Evolutionary conservation across 2,329 filamentous ascomycete genomes (phyloP).

Genomic region (Diaporthe citrichinensis): DNA sequence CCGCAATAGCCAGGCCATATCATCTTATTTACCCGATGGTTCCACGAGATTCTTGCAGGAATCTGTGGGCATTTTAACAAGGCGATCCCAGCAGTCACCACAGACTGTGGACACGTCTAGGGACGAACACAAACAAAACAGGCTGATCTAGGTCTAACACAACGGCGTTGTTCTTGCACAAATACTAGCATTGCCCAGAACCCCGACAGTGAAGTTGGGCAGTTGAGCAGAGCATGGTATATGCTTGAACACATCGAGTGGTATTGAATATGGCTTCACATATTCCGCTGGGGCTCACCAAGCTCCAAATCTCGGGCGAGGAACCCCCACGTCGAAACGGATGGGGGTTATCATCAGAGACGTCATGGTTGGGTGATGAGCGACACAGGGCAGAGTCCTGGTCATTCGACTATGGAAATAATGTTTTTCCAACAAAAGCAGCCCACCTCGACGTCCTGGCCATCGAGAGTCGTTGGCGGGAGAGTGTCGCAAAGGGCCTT

Average conservation of each 20-base stretch:
- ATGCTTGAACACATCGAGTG: background rate
- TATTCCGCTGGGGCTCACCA: background rate
- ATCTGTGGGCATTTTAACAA: slow-evolving; percentile 32
- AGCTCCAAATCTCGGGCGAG: background rate
- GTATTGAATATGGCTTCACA: slow-evolving; percentile 10
- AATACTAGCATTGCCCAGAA: background rate
- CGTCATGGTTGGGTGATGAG: background rate
- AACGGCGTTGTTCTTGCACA: background rate
- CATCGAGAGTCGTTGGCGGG: background rate
- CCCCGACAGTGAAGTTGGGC: background rate
- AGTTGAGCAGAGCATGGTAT: background rate
- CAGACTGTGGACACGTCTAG: background rate
- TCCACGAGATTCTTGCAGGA: slow-evolving; percentile 35
- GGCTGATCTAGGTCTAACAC: slow-evolving; percentile 31
- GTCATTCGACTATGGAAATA: background rate
- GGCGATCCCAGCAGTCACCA: slow-evolving; percentile 32
- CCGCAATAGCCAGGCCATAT: slow-evolving; percentile 22
- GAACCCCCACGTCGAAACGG: background rate
- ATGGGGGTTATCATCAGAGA: background rate
- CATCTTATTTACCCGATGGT: slow-evolving; percentile 36
- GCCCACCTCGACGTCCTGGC: background rate
- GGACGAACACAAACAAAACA: slow-evolving; percentile 7
- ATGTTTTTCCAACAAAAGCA: background rate
- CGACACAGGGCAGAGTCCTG: background rate
- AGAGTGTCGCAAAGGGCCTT: slow-evolving; percentile 4